A percentile compares a stretch with the other conserved stretches of the same genome.
Conservation (phyloP, 225 moss, liverwort and hornwort species). For the Bryoerythrophyllum caledonicum region DNA sequence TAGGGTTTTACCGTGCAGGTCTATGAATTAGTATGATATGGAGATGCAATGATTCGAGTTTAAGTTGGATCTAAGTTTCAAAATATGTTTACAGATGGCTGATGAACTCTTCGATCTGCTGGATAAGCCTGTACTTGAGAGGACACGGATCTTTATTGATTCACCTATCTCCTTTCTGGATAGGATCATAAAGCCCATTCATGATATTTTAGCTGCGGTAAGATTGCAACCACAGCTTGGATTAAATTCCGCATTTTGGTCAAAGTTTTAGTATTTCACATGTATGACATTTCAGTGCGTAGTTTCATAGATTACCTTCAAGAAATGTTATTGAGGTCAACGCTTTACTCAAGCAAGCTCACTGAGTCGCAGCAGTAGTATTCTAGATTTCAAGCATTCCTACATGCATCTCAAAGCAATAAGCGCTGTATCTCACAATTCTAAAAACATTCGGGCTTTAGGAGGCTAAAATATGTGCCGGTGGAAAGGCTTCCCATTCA, state of each 20-base stretch:
- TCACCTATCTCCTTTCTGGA: conserved; percentile 69
- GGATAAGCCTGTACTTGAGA: conserved; percentile 33
- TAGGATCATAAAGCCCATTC: conserved; percentile 67
- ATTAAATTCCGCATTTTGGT: conserved; percentile 9
- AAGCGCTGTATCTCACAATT: conserved; percentile 10
- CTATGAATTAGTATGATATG: background rate
- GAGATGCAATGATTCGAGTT: background rate
- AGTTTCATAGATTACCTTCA: conserved; percentile 1
- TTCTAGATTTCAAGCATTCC: conserved; percentile 1
- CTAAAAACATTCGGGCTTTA: conserved; percentile 33
- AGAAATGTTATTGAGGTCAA: conserved; percentile 7
- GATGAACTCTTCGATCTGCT: conserved; percentile 75
- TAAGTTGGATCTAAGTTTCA: conserved; percentile 16
- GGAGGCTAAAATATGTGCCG: conserved; percentile 76
- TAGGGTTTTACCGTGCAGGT: background rate
- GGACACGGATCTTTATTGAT: conserved; percentile 56
- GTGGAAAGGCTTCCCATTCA: conserved; percentile 78
- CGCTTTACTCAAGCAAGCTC: conserved; percentile 6
- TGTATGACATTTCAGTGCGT: background rate
- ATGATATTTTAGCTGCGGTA: conserved; percentile 76
- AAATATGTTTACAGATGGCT: conserved; percentile 67
- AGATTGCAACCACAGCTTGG: conserved; percentile 25
- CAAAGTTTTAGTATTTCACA: conserved; percentile 4
- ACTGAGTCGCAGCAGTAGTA: background rate
- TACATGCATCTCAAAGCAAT: conserved; percentile 13